phyloP scores from a whole-genome alignment of 2,329 filamentous ascomycete species.

The Penicillium psychrosexuale region DNA sequence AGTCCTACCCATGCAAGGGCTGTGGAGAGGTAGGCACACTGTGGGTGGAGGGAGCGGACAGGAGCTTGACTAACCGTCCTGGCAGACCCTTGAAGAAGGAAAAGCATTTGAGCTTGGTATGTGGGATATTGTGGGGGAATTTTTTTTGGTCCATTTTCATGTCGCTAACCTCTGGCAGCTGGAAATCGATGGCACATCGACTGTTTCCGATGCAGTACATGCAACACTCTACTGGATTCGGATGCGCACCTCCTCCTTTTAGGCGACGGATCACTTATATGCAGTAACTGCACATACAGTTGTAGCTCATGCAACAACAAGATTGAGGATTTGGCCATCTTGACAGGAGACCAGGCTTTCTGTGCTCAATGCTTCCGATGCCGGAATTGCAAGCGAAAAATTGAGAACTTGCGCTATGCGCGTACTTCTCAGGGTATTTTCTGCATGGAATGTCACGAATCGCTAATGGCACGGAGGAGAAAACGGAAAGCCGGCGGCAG shows the following conservation, averaged over 20 bases:
- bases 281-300: constrained; percentile 99
- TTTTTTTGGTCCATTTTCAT: constrained; percentile 2
- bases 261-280: constrained; percentile 95
- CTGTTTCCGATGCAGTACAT: constrained; percentile 97
- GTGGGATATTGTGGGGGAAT: constrained; percentile 20
- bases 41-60: not conserved
- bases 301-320: constrained; percentile 96
- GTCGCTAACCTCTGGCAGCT: constrained; percentile 55
- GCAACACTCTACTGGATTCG: constrained; percentile 91
- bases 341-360: constrained; percentile 96
- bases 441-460: constrained; percentile 98
- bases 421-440: constrained; percentile 98
- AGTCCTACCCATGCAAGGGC: constrained; percentile 83
- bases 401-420: constrained; percentile 96
- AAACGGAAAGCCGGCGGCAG: constrained; percentile 72
- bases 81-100: constrained; percentile 91
- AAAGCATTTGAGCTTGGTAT: constrained; percentile 96
- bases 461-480: constrained; percentile 84
- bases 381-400: constrained; percentile 97
- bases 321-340: constrained; percentile 95
- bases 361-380: constrained; percentile 97
- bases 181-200: constrained; percentile 98
- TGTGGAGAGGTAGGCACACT: constrained; percentile 71
- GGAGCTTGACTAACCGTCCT: constrained; percentile 10
- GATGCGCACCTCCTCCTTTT: constrained; percentile 96